Evolutionary conservation across 1,139 yeast species (phyloP).

Genomic region (Hyphopichia wangnamkhiaoensis): DNA sequence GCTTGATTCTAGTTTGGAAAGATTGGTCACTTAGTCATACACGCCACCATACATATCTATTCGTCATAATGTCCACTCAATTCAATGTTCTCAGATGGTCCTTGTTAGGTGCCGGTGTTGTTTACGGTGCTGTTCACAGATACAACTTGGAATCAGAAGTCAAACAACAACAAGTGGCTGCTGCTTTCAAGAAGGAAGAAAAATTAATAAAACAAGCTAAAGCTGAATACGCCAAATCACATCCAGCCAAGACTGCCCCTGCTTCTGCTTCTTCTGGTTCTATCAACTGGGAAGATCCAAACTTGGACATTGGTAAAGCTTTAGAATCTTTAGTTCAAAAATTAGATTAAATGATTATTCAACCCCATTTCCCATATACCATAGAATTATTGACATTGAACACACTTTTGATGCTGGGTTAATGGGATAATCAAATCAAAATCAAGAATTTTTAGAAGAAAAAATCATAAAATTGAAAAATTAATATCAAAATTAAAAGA

Average conservation of each 20-base stretch:
- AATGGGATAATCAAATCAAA: too few species aligned
- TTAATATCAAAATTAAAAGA: too few species aligned
- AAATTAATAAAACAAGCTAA: constrained; percentile 85
- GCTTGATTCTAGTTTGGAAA: neutral
- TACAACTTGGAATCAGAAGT: constrained; percentile 64
- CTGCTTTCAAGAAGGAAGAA: constrained; percentile 65
- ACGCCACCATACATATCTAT: neutral
- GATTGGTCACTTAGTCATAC: too few species aligned
- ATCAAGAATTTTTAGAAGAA: too few species aligned
- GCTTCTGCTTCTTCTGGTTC: constrained; percentile 36
- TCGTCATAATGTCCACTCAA: constrained; percentile 27
- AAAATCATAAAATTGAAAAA: too few species aligned
- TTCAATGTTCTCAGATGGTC: constrained; percentile 87
- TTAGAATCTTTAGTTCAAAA: constrained; percentile 46
- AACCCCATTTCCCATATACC: too few species aligned
- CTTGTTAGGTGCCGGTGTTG: constrained; percentile 84
- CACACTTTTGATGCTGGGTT: too few species aligned
- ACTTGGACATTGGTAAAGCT: constrained; percentile 72
- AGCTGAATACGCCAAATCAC: constrained; percentile 77
- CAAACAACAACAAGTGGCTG: constrained; percentile 55
- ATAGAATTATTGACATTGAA: too few species aligned
- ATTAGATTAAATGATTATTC: constrained; percentile 36
- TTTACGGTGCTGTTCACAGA: constrained; percentile 89
- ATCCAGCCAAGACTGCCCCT: constrained; percentile 45
- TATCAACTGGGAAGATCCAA: constrained; percentile 85